Evolutionary conservation across 345 rosid species (phyloP).

Genomic region (Balakata baccata): DNA sequence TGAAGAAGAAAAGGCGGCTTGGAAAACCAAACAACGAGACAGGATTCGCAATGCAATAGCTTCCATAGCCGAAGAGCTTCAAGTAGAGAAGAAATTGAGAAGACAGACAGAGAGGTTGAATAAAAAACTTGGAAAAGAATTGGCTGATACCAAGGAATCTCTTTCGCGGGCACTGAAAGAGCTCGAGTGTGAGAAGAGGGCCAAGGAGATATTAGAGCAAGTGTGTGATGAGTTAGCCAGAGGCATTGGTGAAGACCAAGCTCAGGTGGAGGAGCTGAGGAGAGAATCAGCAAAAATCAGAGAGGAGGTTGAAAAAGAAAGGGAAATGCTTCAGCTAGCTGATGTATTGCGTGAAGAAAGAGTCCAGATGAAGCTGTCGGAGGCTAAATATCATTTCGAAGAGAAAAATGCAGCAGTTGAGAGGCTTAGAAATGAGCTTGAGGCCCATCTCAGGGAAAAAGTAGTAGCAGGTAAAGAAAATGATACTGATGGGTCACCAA

Average conservation of each 20-base stretch:
- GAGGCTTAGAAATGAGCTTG: constrained; percentile 59
- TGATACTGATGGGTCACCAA: constrained; percentile 35
- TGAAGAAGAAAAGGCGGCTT: constrained; percentile 57
- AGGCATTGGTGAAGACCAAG: constrained; percentile 75
- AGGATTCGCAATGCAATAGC: constrained; percentile 44
- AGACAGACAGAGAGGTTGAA: constrained; percentile 73
- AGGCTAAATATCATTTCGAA: constrained; percentile 77
- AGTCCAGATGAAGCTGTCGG: constrained; percentile 92
- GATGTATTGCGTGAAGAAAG: constrained; percentile 91
- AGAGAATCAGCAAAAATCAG: constrained; percentile 53
- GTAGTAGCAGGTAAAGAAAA: constrained; percentile 26
- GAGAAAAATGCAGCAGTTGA: constrained; percentile 86
- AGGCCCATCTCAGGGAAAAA: constrained; percentile 43
- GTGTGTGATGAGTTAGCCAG: constrained; percentile 79
- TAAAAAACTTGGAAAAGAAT: constrained; percentile 76
- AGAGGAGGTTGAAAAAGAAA: constrained; percentile 86
- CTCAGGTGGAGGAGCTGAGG: constrained; percentile 53
- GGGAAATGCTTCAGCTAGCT: constrained; percentile 93
- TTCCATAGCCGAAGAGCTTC: constrained; percentile 61
- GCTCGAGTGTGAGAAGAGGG: constrained; percentile 72
- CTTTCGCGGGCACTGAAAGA: constrained; percentile 47
- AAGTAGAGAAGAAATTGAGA: constrained; percentile 66
- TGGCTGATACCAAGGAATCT: constrained; percentile 49
- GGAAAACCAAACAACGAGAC: constrained; percentile 56
- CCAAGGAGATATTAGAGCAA: constrained; percentile 76